phyloP scores from a whole-genome alignment of 805 yeast species.

The Starmera dryadoides region DNA sequence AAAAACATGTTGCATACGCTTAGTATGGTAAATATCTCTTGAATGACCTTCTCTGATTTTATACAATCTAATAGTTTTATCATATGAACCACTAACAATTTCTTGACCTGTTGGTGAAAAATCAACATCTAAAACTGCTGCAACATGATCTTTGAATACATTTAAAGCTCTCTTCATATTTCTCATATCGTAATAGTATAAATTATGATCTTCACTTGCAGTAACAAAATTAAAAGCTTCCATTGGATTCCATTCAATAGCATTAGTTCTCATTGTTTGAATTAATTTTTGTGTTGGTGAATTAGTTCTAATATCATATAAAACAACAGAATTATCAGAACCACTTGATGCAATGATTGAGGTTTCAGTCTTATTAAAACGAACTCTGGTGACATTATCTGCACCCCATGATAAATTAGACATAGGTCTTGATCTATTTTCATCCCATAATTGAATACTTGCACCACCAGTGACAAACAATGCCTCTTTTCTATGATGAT shows the following conservation, averaged over 20 bases:
- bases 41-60: conserved; percentile 80
- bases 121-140: conserved; percentile 92
- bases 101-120: conserved; percentile 97
- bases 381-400: conserved; percentile 76
- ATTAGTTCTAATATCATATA: conserved; percentile 86
- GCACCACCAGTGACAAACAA: conserved; percentile 91
- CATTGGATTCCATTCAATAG: conserved; percentile 95
- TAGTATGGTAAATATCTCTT: conserved; percentile 91
- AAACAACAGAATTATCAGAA: conserved; percentile 81
- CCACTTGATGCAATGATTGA: conserved; percentile 85
- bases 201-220: conserved; percentile 92
- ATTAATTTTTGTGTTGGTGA: conserved; percentile 89
- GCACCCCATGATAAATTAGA: conserved; percentile 93
- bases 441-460: conserved; percentile 87
- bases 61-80: conserved; percentile 81
- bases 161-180: conserved; percentile 75
- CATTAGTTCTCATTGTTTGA: conserved; percentile 74
- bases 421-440: conserved; percentile 67
- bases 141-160: conserved; percentile 90
- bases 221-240: conserved; percentile 92
- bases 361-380: conserved; percentile 86
- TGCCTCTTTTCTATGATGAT: conserved; percentile 71
- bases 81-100: conserved; percentile 91
- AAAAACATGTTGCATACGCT: conserved; percentile 94
- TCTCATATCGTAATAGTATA: conserved; percentile 94